A percentile compares a stretch with the other conserved stretches of the same genome.
Conservation (phyloP, 192 early-diverging fungal species). For the Entomortierella chlamydospora region DNA sequence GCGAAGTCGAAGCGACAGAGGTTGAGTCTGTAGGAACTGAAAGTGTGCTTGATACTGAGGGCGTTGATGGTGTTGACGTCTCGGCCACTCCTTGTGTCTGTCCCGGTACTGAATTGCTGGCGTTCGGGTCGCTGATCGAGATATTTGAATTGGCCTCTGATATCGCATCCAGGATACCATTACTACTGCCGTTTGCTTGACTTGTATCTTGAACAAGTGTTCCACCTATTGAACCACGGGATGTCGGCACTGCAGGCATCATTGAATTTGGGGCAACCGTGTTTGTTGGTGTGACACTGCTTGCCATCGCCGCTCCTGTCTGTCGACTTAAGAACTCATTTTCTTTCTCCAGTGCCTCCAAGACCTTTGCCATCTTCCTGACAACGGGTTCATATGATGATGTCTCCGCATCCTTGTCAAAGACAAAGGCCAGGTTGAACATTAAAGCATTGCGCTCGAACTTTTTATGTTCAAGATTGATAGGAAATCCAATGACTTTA, state of each 20-base stretch:
- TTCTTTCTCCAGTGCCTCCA: slow-evolving; percentile 81
- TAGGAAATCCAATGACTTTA: slow-evolving; percentile 81
- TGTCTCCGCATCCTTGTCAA: slow-evolving; percentile 85
- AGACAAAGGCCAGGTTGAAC: slow-evolving; percentile 96
- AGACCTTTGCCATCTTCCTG: slow-evolving; percentile 82
- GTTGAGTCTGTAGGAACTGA: background rate
- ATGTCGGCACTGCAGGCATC: background rate
- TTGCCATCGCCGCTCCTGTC: slow-evolving; percentile 25
- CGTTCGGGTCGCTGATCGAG: background rate
- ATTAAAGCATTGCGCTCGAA: slow-evolving; percentile 86
- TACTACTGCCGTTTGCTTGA: background rate
- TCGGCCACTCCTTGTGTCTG: background rate
- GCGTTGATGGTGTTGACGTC: background rate
- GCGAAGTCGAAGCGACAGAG: background rate
- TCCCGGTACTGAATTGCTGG: background rate
- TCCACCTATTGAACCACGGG: background rate
- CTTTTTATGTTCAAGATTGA: slow-evolving; percentile 74
- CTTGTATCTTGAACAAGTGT: background rate
- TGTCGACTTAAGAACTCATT: slow-evolving; percentile 57
- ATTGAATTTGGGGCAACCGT: background rate
- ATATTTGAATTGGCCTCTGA: background rate
- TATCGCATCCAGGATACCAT: background rate
- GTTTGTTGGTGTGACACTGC: background rate
- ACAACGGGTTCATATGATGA: slow-evolving; percentile 90
- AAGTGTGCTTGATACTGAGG: background rate